These are phyloP conservation scores for Exophiala sp. DNA, from an alignment of 2,329 filamentous ascomycete species.

Conservation along the genomic window DNA sequence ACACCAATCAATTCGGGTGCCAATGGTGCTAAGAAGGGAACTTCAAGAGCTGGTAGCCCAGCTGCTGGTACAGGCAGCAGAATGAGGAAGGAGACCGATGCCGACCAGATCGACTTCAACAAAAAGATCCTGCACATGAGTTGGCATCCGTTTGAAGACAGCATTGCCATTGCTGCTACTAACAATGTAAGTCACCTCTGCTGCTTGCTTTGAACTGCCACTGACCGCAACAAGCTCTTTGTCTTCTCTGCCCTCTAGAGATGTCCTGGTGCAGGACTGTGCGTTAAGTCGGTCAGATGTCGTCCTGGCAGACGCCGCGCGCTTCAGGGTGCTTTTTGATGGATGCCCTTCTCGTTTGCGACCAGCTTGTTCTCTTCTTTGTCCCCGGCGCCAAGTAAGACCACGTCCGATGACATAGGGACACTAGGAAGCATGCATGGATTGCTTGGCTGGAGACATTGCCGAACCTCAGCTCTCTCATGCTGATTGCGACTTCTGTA, in stretches of 20 bases:
- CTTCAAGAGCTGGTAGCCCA: constrained; percentile 83
- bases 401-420: too few relatives aligned
- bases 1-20: constrained; percentile 91
- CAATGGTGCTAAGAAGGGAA: constrained; percentile 72
- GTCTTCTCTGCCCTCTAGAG: constrained; percentile 69
- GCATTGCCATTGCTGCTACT: constrained; percentile 97
- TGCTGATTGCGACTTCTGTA: too few relatives aligned
- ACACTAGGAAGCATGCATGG: too few relatives aligned
- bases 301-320: neutral
- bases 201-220: neutral
- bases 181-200: constrained; percentile 82
- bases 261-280: neutral
- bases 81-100: constrained; percentile 98
- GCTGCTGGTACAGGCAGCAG: constrained; percentile 74
- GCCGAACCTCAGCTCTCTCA: too few relatives aligned
- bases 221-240: constrained; percentile 56
- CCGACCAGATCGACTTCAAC: constrained; percentile 99
- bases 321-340: neutral
- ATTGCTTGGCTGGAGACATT: too few relatives aligned
- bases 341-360: too few relatives aligned
- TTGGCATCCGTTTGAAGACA: constrained; percentile 99
- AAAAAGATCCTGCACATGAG: constrained; percentile 99
- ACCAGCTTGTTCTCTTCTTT: too few relatives aligned
- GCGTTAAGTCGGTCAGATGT: constrained; percentile 5
- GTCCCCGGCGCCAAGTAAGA: too few relatives aligned